These are phyloP conservation scores for Backusella luteola DNA, from an alignment of 192 early-diverging fungal genomes.

Conservation along the genomic window DNA sequence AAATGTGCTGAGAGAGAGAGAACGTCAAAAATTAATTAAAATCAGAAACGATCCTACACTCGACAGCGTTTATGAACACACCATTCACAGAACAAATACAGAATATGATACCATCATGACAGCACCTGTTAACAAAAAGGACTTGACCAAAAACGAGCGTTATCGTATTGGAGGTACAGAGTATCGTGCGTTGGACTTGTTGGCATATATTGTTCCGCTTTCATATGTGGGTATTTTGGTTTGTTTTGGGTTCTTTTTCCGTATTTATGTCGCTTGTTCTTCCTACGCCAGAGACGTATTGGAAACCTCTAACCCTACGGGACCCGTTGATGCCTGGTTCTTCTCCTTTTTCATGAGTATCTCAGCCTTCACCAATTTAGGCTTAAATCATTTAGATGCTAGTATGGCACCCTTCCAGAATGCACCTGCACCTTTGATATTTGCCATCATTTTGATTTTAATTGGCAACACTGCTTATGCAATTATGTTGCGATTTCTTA, in stretches of 20 bases:
- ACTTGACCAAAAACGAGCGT: slow-evolving; percentile 29
- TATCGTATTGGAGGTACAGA: slow-evolving; percentile 34
- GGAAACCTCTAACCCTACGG: slow-evolving; percentile 13
- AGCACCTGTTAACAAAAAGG: slow-evolving; percentile 10
- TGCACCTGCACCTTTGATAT: slow-evolving; percentile 15
- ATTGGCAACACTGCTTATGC: slow-evolving; percentile 37
- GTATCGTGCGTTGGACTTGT: slow-evolving; percentile 30
- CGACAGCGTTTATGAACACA: background rate
- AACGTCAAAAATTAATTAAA: slow-evolving; percentile 1
- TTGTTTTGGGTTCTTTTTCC: slow-evolving; percentile 18
- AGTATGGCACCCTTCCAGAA: slow-evolving; percentile 38
- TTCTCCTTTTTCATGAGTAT: slow-evolving; percentile 31
- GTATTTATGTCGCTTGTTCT: slow-evolving; percentile 30
- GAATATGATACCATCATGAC: slow-evolving; percentile 11
- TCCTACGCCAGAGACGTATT: slow-evolving; percentile 23
- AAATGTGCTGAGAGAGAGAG: slow-evolving; percentile 1
- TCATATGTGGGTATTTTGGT: slow-evolving; percentile 26
- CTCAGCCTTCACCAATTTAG: slow-evolving; percentile 29
- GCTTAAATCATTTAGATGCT: slow-evolving; percentile 29
- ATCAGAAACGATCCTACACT: background rate
- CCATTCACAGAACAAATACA: background rate
- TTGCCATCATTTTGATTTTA: slow-evolving; percentile 24
- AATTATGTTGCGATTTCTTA: slow-evolving; percentile 25
- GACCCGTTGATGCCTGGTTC: slow-evolving; percentile 28
- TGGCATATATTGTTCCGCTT: slow-evolving; percentile 22